A percentile compares a stretch with the other conserved stretches of the same genome.
These are phyloP conservation scores for Dryas drummondii DNA, from an alignment of 306 rosid species.

Conservation along the genomic window DNA sequence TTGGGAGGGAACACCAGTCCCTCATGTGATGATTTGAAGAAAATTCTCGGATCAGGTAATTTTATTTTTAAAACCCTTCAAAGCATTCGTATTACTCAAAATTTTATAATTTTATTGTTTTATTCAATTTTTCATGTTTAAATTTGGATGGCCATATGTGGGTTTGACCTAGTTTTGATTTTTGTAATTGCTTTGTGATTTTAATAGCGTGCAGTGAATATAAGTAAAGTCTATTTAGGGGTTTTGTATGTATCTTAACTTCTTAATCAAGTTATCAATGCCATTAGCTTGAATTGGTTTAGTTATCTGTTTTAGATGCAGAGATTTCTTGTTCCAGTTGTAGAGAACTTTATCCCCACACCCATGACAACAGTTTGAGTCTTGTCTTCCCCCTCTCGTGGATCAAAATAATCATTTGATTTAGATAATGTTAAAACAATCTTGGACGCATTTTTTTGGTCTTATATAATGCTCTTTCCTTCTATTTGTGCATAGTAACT, in stretches of 20 bases:
- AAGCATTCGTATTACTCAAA: no score
- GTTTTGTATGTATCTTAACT: not conserved
- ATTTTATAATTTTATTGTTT: not conserved
- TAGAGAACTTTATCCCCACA: not conserved
- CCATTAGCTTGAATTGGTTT: not conserved
- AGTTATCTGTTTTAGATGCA: not conserved
- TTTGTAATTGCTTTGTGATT: not conserved
- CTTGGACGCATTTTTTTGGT: not conserved
- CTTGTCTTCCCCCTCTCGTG: no score
- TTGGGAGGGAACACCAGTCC: slow-evolving; percentile 72
- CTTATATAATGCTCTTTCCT: not conserved
- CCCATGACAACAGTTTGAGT: not conserved
- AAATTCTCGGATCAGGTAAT: slow-evolving; percentile 57
- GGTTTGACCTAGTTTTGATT: not conserved
- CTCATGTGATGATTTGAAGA: slow-evolving; percentile 46
- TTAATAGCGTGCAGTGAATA: not conserved
- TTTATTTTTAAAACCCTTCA: not conserved
- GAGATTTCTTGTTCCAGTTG: not conserved
- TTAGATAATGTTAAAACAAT: not conserved
- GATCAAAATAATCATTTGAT: not conserved
- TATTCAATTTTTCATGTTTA: not conserved
- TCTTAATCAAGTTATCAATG: not conserved
- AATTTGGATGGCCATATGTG: slow-evolving; percentile 1
- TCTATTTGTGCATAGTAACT: not conserved
- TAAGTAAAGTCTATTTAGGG: not conserved